Conservation (phyloP, 2,329 filamentous ascomycete species). For the Trichophyton schoenleinii region DNA sequence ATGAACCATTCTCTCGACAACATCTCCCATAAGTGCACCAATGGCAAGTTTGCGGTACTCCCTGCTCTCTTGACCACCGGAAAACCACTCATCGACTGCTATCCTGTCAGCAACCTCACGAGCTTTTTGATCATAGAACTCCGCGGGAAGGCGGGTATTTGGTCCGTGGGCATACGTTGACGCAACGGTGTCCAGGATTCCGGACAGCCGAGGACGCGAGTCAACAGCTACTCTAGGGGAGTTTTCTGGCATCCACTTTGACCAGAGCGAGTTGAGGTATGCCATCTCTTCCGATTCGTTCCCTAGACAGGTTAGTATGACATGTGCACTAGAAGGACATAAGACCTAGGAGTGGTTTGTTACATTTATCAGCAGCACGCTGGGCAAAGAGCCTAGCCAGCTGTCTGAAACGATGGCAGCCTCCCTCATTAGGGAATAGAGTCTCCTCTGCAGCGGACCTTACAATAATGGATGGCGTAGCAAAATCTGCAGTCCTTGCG, state of each 20-base stretch:
- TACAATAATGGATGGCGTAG: conserved; percentile 52
- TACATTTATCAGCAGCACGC: conserved; percentile 55
- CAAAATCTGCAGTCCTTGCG: conserved; percentile 40
- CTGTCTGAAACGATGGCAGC: conserved; percentile 59
- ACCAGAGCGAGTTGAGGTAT: conserved; percentile 63
- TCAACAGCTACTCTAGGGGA: conserved; percentile 64
- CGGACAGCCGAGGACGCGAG: conserved; percentile 67
- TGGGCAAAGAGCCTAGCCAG: conserved; percentile 59
- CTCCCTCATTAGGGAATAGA: conserved; percentile 64
- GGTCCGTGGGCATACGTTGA: conserved; percentile 74
- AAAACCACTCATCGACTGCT: conserved; percentile 83
- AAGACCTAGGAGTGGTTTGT: not conserved
- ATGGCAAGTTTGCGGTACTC: conserved; percentile 89
- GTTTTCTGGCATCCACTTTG: conserved; percentile 72
- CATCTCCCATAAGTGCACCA: conserved; percentile 69
- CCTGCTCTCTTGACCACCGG: conserved; percentile 66
- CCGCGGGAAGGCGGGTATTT: conserved; percentile 61
- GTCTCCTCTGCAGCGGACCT: conserved; percentile 59
- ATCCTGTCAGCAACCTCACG: conserved; percentile 58
- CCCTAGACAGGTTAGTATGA: conserved; percentile 26
- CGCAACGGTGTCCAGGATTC: conserved; percentile 91
- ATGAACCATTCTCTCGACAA: conserved; percentile 61
- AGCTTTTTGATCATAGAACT: conserved; percentile 73
- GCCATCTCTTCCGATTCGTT: conserved; percentile 68
- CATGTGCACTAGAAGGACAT: not conserved